phyloP scores from a whole-genome alignment of 345 rosid species.

The Syzygium aqueum region DNA sequence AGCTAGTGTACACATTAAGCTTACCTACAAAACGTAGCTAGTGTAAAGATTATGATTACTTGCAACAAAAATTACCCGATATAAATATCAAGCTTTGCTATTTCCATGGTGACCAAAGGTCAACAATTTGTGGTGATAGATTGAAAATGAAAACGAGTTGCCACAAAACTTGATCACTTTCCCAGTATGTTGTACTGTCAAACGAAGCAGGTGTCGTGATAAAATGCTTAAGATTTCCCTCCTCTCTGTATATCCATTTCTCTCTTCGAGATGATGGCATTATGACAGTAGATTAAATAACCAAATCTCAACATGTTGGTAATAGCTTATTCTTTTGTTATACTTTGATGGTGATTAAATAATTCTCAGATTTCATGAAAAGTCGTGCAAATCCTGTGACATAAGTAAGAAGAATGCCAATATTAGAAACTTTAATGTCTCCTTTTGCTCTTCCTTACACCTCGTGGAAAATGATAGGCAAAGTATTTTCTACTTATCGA shows the following conservation, averaged over 20 bases:
- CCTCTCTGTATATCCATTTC: background rate
- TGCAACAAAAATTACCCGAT: background rate
- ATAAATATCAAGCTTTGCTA: background rate
- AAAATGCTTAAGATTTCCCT: rapidly evolving
- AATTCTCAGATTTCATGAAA: background rate
- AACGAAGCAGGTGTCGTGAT: rapidly evolving
- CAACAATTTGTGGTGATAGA: rapidly evolving
- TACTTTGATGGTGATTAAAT: background rate
- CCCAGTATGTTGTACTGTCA: rapidly evolving
- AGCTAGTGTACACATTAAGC: background rate
- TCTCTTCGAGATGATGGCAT: background rate
- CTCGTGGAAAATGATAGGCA: background rate
- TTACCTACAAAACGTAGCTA: background rate
- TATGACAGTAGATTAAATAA: background rate
- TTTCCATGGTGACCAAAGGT: background rate
- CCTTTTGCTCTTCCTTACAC: too few relatives aligned
- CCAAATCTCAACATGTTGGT: rapidly evolving
- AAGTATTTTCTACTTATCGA: too few relatives aligned
- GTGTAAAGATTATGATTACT: background rate
- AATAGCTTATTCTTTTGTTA: background rate
- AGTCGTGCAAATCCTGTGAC: background rate
- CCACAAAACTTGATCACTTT: background rate
- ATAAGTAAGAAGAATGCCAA: background rate
- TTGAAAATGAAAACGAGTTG: background rate
- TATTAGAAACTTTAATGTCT: too few relatives aligned